Evolutionary conservation across 495 filamentous ascomycete genomes (phyloP).

Genomic region (Lineolata rhizophorae): DNA sequence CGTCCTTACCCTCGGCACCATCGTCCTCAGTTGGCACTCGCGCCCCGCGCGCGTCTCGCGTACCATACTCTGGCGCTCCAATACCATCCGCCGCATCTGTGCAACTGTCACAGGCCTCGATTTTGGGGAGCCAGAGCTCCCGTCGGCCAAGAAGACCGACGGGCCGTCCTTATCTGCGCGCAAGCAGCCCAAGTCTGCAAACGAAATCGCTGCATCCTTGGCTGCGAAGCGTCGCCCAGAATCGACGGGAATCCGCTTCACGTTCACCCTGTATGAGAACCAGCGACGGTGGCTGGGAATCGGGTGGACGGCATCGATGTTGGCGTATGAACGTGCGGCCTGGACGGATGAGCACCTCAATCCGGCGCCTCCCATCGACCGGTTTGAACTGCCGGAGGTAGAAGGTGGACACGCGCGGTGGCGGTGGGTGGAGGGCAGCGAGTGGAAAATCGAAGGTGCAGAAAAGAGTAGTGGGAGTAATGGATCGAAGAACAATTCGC

Average conservation of each 20-base stretch:
- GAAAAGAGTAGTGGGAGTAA: conserved; percentile 24
- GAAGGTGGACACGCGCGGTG: conserved; percentile 61
- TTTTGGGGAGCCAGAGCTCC: conserved; percentile 23
- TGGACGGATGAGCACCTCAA: conserved; percentile 97
- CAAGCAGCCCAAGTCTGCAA: conserved; percentile 5
- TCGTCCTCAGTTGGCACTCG: conserved; percentile 78
- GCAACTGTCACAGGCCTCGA: conserved; percentile 57
- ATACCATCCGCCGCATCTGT: conserved; percentile 39
- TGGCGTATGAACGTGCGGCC: conserved; percentile 66
- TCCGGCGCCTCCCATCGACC: conserved; percentile 47
- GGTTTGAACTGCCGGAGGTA: conserved; percentile 74
- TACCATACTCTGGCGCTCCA: conserved; percentile 77
- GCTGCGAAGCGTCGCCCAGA: conserved; percentile 26
- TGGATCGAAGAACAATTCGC: no score
- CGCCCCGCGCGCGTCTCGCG: conserved; percentile 67
- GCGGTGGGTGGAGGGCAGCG: conserved; percentile 68
- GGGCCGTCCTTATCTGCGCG: conserved; percentile 1
- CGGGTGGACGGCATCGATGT: conserved; percentile 80
- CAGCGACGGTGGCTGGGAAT: conserved; percentile 88
- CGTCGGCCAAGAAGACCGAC: conserved; percentile 8
- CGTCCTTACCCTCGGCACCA: conserved; percentile 53
- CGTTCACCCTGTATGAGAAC: conserved; percentile 90
- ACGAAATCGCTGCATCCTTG: conserved; percentile 14
- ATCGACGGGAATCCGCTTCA: conserved; percentile 69
- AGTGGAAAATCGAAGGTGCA: conserved; percentile 75